phyloP scores from a whole-genome alignment of 2,329 filamentous ascomycete genomes.

The Colletotrichum gloeosporioides region DNA sequence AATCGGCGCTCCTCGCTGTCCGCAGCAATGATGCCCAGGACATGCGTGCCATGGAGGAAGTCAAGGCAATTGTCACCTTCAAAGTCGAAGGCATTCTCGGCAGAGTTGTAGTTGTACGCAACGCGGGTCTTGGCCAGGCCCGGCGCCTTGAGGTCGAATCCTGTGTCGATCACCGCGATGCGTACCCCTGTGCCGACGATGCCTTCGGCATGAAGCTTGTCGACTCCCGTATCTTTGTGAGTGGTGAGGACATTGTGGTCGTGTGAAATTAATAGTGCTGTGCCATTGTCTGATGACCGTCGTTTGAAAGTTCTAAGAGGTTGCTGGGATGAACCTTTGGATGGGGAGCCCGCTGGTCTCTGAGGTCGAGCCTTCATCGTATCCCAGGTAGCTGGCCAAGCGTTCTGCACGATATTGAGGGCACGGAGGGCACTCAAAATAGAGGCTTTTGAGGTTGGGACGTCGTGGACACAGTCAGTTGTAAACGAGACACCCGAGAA shows the following conservation, averaged over 20 bases:
- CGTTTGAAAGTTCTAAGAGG: neutral
- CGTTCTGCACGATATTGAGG: neutral
- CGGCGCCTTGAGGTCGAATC: neutral
- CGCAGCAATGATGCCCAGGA: conserved; percentile 51
- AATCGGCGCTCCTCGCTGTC: neutral
- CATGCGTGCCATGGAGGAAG: conserved; percentile 48
- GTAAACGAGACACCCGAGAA: neutral
- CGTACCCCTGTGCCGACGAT: neutral
- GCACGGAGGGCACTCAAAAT: neutral
- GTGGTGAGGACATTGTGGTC: accelerated
- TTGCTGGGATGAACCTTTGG: neutral
- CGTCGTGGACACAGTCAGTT: neutral
- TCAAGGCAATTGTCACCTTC: neutral
- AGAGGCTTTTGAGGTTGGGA: accelerated
- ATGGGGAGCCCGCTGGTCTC: neutral
- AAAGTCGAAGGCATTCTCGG: neutral
- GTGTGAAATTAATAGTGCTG: accelerated
- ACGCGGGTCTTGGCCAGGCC: neutral
- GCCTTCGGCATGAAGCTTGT: neutral
- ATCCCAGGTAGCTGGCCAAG: neutral
- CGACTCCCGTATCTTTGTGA: neutral
- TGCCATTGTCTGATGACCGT: neutral
- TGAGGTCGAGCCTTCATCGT: neutral
- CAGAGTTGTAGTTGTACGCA: neutral
- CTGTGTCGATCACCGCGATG: neutral